Base-by-base conservation (phyloP, 495 filamentous ascomycete species). In the Extremus antarcticus region DNA sequence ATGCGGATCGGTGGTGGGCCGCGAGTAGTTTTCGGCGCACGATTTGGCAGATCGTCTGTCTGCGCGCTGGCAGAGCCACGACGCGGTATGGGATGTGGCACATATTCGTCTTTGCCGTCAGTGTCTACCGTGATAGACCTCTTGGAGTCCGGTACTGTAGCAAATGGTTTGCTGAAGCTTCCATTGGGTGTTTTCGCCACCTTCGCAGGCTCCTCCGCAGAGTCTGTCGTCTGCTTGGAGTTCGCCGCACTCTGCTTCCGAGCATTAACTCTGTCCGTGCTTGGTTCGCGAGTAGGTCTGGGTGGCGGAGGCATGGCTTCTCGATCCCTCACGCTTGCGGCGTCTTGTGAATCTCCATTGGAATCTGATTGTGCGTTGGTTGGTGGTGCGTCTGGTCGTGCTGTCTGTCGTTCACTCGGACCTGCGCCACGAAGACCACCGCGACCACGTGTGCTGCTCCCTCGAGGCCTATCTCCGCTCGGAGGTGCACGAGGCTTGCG, bases 11-110 rank as follows among this genome's bases (percentile, higher is more conserved):
- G 41, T 21, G 41, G 41, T 7, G 25, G 32, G 8, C 47, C 54
- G 9, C 57, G 52, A 16, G 46, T 9, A 7, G 35, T 13, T n/a
- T 22, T 29, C 1, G 56, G 56, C 17, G 25, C 56, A 2, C 57
- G 57, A 19, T 66, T 60, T 50, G 15, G 45, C 21, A 49, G 52
- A 54, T 60, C 60, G 19, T 70, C 67, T 21, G 59, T 65, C 52
- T 71, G 62, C 9, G 65, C 61, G 20, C 61, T 63, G 17, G 51
- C 59, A 23, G 56, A 45, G n/a, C 7, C 63, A 21, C 66, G 62
- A 22, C 68, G 61, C 15, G 57, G 58, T 39, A 65, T 60, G 9
- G 59, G 53, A 29, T 45, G 40, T 11, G 59, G 55, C 41, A 45
- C 15, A 4, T 25, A 16, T 7, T 50, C 47, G 23, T 52, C 25